Evolutionary conservation across 2,329 filamentous ascomycete genomes (phyloP), one percentile per base, ranked within the genome.

Genomic region (Arthrocladium fulminans): DNA sequence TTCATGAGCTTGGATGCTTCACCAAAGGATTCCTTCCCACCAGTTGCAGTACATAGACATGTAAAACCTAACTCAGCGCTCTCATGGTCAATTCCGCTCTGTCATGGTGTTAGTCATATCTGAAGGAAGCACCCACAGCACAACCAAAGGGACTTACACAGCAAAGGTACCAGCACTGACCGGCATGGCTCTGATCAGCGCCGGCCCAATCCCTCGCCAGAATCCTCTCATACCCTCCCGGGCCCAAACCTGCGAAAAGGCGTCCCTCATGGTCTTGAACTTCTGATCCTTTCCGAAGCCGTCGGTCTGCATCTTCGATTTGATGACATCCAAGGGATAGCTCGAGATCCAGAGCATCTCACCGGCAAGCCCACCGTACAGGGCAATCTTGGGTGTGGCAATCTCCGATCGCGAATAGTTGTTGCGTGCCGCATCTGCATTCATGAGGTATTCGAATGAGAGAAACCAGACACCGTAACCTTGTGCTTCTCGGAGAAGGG

Each of bases 241-340:
- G 52, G 76, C 76, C 73, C 78, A 94, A 1, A 84, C 94, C 74
- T 94, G 81, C 51, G 74, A 77, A 67, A 97, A 94, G 71, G 87
- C 94, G 68, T 94, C 86, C 45, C 83, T 78, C 90, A 96, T 96
- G 48, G 73, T 83, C 65, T 72, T 79, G 70, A 85, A 98, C 63
- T 76, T 76, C 72, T 83, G 81, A 54, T 77, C 70, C 42, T 65
- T 67, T 2, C 86, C 88, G 63, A 96, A 92, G 0, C 86, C 89
- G 69, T 98, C 92, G 50, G 84, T 95, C 77, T 98, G 92, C 90
- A 97, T 96, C 79, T 95, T 97, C 70, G 88, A 95, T 84, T 98
- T 98, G 69, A 98, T 71, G 23, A 98, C 90, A 69, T 98, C 92
- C 56, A 98, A 84, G 19, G 92, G 92, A 70, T 98, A 98, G 63